Conservation (phyloP, 225 moss, liverwort and hornwort genomes). For the Pseudisothecium myosuroides region DNA sequence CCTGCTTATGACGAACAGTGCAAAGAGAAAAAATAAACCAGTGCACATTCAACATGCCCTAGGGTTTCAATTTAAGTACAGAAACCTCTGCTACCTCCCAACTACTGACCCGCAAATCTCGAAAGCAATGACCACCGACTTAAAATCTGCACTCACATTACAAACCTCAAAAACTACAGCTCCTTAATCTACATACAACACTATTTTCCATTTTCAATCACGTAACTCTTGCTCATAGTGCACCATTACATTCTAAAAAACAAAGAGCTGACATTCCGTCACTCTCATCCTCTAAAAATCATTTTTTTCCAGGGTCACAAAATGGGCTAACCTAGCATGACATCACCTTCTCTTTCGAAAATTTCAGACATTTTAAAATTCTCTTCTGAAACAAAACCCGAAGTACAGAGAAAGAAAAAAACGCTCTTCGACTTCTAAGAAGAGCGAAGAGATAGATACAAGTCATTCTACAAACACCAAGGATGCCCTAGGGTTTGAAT, state of each 20-base stretch:
- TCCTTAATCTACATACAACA: background rate
- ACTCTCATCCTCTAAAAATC: background rate
- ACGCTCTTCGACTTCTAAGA: background rate
- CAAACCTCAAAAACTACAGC: background rate
- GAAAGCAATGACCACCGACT: background rate
- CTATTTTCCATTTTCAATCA: background rate
- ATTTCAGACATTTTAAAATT: background rate
- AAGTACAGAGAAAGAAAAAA: background rate
- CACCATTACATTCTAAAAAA: background rate
- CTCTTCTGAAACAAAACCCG: background rate
- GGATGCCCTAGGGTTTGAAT: background rate
- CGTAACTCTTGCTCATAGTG: background rate
- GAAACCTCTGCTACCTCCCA: background rate
- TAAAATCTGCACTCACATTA: background rate
- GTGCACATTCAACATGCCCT: background rate
- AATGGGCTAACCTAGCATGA: background rate
- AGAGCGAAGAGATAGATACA: background rate
- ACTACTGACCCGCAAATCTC: background rate
- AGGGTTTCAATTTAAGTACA: background rate
- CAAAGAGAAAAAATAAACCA: background rate
- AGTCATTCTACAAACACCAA: background rate
- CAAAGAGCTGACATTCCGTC: background rate
- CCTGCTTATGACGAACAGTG: background rate
- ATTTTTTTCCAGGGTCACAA: background rate
- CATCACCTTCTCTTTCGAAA: background rate